Conservation (phyloP, 768 basidiomycete species). For the Boletus sp. region DNA sequence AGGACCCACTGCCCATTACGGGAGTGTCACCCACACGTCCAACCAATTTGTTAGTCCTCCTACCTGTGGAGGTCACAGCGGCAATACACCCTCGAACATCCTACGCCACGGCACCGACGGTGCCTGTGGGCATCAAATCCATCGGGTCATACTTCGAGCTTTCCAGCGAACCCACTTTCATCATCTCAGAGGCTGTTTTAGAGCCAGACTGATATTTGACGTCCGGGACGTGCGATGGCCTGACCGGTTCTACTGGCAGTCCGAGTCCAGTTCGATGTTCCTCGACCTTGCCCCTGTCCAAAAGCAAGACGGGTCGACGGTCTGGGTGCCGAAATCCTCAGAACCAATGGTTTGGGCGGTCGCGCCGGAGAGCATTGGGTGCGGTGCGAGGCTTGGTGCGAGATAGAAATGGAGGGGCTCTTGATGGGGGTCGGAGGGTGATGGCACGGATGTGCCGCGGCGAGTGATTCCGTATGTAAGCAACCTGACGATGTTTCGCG, state of each 20-base stretch:
- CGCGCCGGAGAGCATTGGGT: conserved; percentile 65
- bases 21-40: conserved; percentile 82
- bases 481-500: not conserved
- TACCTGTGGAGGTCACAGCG: conserved; percentile 74
- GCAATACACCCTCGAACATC: conserved; percentile 73
- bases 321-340: conserved; percentile 44
- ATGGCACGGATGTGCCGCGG: conserved; percentile 54
- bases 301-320: conserved; percentile 75
- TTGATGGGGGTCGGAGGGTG: conserved; percentile 63
- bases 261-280: conserved; percentile 71
- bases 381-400: conserved; percentile 55
- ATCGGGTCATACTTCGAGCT: conserved; percentile 29
- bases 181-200: conserved; percentile 18
- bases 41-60: conserved; percentile 76
- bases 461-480: conserved; percentile 35
- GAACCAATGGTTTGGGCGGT: conserved; percentile 62
- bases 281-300: conserved; percentile 72
- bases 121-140: conserved; percentile 67
- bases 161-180: conserved; percentile 16
- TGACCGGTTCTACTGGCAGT: conserved; percentile 62
- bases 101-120: conserved; percentile 81
- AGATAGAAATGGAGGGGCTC: conserved; percentile 75
- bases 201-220: not conserved
- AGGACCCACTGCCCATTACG: conserved; percentile 72
- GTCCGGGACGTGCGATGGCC: conserved; percentile 24